These are phyloP conservation scores for Iberis amara DNA, from an alignment of 441 rosid species.

Conservation along the genomic window DNA sequence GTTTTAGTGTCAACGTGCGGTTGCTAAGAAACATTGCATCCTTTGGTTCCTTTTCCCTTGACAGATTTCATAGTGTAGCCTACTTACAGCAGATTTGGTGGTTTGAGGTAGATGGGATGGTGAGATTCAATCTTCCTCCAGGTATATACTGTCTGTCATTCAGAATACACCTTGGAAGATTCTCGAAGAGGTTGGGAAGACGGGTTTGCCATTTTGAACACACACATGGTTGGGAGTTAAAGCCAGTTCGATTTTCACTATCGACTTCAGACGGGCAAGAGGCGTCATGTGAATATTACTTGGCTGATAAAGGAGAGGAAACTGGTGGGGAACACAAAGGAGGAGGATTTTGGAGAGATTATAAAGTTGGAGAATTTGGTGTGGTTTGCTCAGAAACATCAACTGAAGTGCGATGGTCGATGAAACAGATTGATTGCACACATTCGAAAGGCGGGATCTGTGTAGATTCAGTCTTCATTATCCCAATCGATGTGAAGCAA, in stretches of 20 bases:
- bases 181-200: conserved; percentile 62
- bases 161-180: conserved; percentile 78
- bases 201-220: conserved; percentile 71
- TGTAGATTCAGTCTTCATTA: conserved; percentile 78
- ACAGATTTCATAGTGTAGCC: conserved; percentile 75
- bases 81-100: conserved; percentile 92
- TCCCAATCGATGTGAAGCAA: conserved; percentile 31
- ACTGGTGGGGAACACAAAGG: conserved; percentile 43
- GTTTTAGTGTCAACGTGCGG: background rate
- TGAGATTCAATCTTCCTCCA: conserved; percentile 58
- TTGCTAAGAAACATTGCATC: background rate
- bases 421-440: conserved; percentile 93
- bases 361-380: conserved; percentile 72
- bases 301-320: conserved; percentile 42
- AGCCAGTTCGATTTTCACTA: conserved; percentile 63
- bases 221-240: conserved; percentile 83
- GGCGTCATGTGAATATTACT: conserved; percentile 52
- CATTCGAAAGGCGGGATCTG: conserved; percentile 90
- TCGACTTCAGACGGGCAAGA: conserved; percentile 71
- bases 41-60: background rate
- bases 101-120: conserved; percentile 78
- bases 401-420: conserved; percentile 65
- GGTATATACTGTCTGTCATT: conserved; percentile 55
- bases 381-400: conserved; percentile 52
- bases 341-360: conserved; percentile 81